Percentiles rank a stretch among this genome's conserved stretches.
These are phyloP conservation scores for Trichoderma afroharzianum DNA, from an alignment of 2,329 filamentous ascomycete species.

Conservation along the genomic window DNA sequence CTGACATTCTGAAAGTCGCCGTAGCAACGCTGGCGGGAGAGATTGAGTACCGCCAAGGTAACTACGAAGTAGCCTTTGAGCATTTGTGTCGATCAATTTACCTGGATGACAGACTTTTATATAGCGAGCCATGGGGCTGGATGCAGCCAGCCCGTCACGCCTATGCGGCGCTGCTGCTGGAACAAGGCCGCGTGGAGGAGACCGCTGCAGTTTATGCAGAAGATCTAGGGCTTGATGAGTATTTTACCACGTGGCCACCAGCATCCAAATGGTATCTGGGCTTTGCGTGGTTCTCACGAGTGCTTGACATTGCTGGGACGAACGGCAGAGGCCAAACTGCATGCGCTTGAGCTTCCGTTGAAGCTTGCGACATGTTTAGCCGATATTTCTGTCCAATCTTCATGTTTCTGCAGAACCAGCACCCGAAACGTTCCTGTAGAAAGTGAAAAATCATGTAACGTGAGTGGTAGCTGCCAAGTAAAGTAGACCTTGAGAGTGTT, in stretches of 20 bases:
- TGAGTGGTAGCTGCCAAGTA: background rate
- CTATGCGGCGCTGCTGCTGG: constrained; percentile 62
- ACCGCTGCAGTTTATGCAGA: constrained; percentile 54
- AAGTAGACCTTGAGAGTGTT: background rate
- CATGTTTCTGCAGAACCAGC: constrained; percentile 18
- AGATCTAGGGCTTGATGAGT: constrained; percentile 54
- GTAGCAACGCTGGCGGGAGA: constrained; percentile 67
- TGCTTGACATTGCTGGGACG: constrained; percentile 39
- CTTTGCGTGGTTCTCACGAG: constrained; percentile 67
- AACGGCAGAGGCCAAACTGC: constrained; percentile 34
- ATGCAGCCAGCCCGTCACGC: constrained; percentile 70
- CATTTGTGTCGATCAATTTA: constrained; percentile 53
- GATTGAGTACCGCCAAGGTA: constrained; percentile 61
- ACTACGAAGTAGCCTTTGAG: constrained; percentile 55
- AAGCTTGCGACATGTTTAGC: constrained; percentile 51
- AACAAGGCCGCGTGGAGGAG: constrained; percentile 55
- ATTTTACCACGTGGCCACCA: constrained; percentile 59
- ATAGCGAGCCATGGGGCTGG: constrained; percentile 72
- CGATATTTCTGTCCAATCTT: constrained; percentile 51
- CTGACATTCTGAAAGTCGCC: constrained; percentile 56
- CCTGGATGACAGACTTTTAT: constrained; percentile 59
- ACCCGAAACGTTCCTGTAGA: background rate
- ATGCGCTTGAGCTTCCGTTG: constrained; percentile 43
- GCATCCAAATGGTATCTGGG: constrained; percentile 71
- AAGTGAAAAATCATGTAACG: background rate